A percentile compares a stretch with the other conserved stretches of the same genome.
Evolutionary conservation across 345 rosid species (phyloP).

Genomic region (Pelargonium nanum): DNA sequence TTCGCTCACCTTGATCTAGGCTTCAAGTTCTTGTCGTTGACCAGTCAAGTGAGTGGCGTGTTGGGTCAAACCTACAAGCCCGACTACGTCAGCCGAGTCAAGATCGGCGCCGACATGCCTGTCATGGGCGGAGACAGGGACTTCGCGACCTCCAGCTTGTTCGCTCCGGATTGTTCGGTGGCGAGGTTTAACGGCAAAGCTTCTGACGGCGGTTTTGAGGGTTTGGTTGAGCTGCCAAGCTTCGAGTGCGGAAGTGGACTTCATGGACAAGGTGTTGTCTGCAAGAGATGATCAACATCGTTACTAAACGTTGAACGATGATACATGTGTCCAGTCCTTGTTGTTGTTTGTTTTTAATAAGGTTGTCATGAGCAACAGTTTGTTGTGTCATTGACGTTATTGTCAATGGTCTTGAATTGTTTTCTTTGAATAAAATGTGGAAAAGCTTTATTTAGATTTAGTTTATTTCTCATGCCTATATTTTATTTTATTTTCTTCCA

Average conservation of each 20-base stretch:
- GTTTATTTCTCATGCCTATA: too few relatives aligned
- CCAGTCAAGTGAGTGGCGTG: constrained; percentile 42
- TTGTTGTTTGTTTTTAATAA: too few relatives aligned
- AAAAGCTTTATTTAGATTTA: too few relatives aligned
- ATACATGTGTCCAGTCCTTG: too few relatives aligned
- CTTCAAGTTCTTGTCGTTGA: constrained; percentile 41
- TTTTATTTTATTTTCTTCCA: too few relatives aligned
- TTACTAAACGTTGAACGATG: too few relatives aligned
- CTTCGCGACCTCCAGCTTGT: constrained; percentile 40
- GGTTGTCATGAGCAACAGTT: too few relatives aligned
- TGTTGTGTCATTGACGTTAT: too few relatives aligned
- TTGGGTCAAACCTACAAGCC: constrained; percentile 50
- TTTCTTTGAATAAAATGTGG: too few relatives aligned
- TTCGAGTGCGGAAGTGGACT: constrained; percentile 13
- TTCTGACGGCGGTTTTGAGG: not conserved
- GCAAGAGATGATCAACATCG: constrained; percentile 27
- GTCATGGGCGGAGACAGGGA: constrained; percentile 51
- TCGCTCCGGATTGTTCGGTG: constrained; percentile 35
- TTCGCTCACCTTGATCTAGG: constrained; percentile 59
- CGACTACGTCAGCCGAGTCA: constrained; percentile 40
- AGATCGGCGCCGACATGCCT: constrained; percentile 53
- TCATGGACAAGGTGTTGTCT: constrained; percentile 15
- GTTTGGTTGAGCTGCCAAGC: constrained; percentile 7
- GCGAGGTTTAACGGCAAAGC: constrained; percentile 13
- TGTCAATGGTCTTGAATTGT: too few relatives aligned